These are phyloP conservation scores for Candida labiduridarum DNA, from an alignment of 1,139 yeast genomes.

Conservation along the genomic window DNA sequence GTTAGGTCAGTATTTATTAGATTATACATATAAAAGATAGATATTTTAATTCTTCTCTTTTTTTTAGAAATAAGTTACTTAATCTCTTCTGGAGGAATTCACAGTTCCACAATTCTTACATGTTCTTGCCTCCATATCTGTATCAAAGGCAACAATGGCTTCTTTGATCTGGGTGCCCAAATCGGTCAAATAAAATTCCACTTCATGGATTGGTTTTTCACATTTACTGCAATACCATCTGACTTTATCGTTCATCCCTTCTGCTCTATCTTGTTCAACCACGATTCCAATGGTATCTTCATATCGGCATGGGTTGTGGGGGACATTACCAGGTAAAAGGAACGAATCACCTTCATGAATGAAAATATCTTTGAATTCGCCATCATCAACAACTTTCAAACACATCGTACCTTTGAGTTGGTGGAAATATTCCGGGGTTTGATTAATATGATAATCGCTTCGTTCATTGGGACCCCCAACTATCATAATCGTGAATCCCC, in stretches of 20 bases:
- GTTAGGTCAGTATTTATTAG: not conserved
- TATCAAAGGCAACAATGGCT: slow-evolving; percentile 75
- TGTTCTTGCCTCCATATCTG: slow-evolving; percentile 62
- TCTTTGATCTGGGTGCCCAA: slow-evolving; percentile 89
- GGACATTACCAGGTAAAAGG: slow-evolving; percentile 78
- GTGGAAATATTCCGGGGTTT: slow-evolving; percentile 92
- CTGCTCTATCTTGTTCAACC: slow-evolving; percentile 91
- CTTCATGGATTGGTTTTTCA: slow-evolving; percentile 63
- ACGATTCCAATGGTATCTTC: slow-evolving; percentile 88
- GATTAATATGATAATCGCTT: slow-evolving; percentile 90
- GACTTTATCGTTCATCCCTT: slow-evolving; percentile 63
- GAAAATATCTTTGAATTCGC: slow-evolving; percentile 70
- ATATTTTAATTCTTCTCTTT: not conserved
- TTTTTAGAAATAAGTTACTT: slow-evolving; percentile 3
- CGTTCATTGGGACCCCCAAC: slow-evolving; percentile 96
- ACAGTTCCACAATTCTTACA: slow-evolving; percentile 76
- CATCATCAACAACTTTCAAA: slow-evolving; percentile 78
- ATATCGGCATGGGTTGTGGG: slow-evolving; percentile 89
- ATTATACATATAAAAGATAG: not conserved
- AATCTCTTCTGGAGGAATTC: slow-evolving; percentile 61
- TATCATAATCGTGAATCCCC: slow-evolving; percentile 91
- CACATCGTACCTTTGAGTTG: slow-evolving; percentile 87
- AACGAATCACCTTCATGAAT: slow-evolving; percentile 89
- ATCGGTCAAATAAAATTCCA: slow-evolving; percentile 73
- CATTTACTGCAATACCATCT: slow-evolving; percentile 89